Evolutionary conservation across 768 basidiomycete genomes (phyloP), one percentile per base, ranked within the genome.

Genomic region (Strobilomyces confusus): DNA sequence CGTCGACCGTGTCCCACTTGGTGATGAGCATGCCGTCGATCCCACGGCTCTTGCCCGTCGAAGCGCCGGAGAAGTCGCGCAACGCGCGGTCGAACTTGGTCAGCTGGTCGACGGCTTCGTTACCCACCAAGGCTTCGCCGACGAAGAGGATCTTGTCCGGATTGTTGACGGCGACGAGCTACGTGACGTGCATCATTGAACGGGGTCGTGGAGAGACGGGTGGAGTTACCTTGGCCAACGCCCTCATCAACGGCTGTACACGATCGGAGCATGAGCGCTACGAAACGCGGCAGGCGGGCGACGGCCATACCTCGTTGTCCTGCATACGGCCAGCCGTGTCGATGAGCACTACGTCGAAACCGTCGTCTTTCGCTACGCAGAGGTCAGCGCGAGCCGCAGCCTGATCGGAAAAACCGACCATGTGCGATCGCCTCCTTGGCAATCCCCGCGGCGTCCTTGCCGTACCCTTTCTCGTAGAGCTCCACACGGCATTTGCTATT

Each of bases 301-400:
- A 33, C 11, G 14, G 11, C 44, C 78, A 30, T 63, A 90, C 90
- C 82, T 98, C 97, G 68, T 98, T 99, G 70, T 98, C 97, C 70
- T 99, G 97, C 97, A 98, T 98, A 49, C 95, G 81, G 2, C 97
- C 97, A 19, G 97, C 97, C 1, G 97, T 98, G 68, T 99, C 97
- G 63, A 99, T 92, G 42, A 99, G 77, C 7, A 99, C 95, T 22
- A 98, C 94, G 62, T 99, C 97, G 68, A 97, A 98, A 56, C 86
- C 83, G 56, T 89, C 87, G 61, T 95, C 92, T 59, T 84, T 87
- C 30, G 84, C 95, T 97, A 65, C 48, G 50, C 49, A 14, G 36
- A 42, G 58, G 22, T 56, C 51, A 51, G 48, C 19, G 36, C 26
- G 37, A 43, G 55, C 12, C 41, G 29, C 32, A 19, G 34, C 20